Conservation (phyloP, 2,329 filamentous ascomycete genomes). For the Rhinocladiella similis region DNA sequence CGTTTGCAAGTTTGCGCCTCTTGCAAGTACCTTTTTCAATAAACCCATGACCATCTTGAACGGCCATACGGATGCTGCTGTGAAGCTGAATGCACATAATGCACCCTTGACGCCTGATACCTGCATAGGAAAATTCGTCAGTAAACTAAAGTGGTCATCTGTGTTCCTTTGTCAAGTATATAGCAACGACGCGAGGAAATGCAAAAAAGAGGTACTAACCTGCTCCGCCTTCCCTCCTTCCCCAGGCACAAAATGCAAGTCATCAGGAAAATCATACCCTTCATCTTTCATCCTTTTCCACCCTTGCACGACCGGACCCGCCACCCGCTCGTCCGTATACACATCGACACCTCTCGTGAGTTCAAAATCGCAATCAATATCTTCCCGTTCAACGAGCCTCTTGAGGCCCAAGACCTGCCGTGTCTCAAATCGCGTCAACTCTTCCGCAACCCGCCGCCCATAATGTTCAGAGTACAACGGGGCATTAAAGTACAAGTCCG, state of each 20-base stretch:
- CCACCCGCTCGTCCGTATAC: conserved; percentile 35
- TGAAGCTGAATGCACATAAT: conserved; percentile 35
- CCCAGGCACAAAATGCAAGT: conserved; percentile 27
- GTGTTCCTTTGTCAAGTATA: too few relatives aligned
- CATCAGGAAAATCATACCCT: conserved; percentile 31
- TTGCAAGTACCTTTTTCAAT: conserved; percentile 59
- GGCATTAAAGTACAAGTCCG: conserved; percentile 43
- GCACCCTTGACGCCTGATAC: conserved; percentile 41
- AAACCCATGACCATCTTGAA: conserved; percentile 80
- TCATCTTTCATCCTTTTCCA: conserved; percentile 33
- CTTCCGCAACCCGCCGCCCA: conserved; percentile 38
- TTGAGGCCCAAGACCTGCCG: conserved; percentile 43
- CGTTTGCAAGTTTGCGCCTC: conserved; percentile 55
- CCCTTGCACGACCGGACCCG: conserved; percentile 33
- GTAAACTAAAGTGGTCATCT: too few relatives aligned
- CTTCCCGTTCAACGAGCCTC: conserved; percentile 40
- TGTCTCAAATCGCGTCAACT: conserved; percentile 43
- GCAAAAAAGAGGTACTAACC: too few relatives aligned
- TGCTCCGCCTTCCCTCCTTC: conserved; percentile 26
- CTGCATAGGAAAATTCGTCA: too few relatives aligned
- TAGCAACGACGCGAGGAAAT: too few relatives aligned
- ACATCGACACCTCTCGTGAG: conserved; percentile 43
- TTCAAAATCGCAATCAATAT: conserved; percentile 45
- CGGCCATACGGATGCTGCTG: conserved; percentile 50
- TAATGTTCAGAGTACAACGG: conserved; percentile 34